phyloP scores from a whole-genome alignment of 768 basidiomycete species.

The Rhodotorula kratochvilovae region DNA sequence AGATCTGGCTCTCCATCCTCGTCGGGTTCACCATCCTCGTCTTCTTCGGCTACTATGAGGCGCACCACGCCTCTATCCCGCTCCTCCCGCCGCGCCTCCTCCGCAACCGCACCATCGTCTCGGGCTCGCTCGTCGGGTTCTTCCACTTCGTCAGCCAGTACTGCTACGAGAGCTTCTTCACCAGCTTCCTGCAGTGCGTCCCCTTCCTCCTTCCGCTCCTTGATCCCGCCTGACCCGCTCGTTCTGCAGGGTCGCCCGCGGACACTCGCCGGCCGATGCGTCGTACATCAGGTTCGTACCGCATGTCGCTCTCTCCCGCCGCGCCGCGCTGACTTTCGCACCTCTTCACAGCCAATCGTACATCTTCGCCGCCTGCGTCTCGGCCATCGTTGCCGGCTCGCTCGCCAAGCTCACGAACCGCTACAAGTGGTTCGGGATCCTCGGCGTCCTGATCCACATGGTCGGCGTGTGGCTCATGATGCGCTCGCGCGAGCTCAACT shows the following conservation, averaged over 20 bases:
- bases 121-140: slow-evolving; percentile 37
- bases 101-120: slow-evolving; percentile 36
- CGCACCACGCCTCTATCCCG: slow-evolving; percentile 27
- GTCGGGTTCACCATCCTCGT: slow-evolving; percentile 33
- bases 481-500: slow-evolving; percentile 37
- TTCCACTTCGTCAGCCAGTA: slow-evolving; percentile 42
- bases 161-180: slow-evolving; percentile 44
- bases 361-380: slow-evolving; percentile 41
- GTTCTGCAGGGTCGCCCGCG: slow-evolving; percentile 37
- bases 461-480: slow-evolving; percentile 43
- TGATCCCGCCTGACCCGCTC: too few relatives aligned
- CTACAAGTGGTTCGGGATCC: slow-evolving; percentile 41
- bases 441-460: slow-evolving; percentile 41
- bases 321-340: neutral
- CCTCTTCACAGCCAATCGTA: slow-evolving; percentile 37
- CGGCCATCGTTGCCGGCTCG: slow-evolving; percentile 36
- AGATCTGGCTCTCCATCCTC: slow-evolving; percentile 27
- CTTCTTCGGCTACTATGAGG: slow-evolving; percentile 41
- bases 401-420: slow-evolving; percentile 38
- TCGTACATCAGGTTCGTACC: slow-evolving; percentile 30
- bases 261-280: slow-evolving; percentile 27
- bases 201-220: too few relatives aligned
- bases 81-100: slow-evolving; percentile 39
- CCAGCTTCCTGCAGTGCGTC: slow-evolving; percentile 41
- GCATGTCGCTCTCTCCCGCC: too few relatives aligned